These are phyloP conservation scores for Buddleja alternifolia DNA, from an alignment of 257 asterid species.

Conservation along the genomic window DNA sequence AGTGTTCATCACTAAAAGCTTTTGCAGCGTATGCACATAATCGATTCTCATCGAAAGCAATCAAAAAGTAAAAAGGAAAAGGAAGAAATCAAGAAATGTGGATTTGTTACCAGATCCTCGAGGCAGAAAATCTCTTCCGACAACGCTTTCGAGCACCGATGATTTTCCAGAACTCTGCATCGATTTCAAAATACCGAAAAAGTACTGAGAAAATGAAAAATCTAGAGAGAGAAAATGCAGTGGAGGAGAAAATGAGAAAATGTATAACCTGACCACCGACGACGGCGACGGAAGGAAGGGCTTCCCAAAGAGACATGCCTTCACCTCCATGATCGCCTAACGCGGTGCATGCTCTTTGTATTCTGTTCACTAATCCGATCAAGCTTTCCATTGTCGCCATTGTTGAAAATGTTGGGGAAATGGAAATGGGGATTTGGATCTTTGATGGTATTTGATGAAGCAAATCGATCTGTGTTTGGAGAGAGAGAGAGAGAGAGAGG, in stretches of 20 bases:
- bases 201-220: background rate
- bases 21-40: background rate
- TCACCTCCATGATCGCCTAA: conserved; percentile 99
- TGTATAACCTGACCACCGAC: conserved; percentile 93
- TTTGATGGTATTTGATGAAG: background rate
- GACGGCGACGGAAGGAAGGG: conserved; percentile 98
- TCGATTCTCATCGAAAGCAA: conserved; percentile 22
- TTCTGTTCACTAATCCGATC: conserved; percentile 88
- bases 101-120: conserved; percentile 86
- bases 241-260: background rate
- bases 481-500: conserved; percentile 5
- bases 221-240: background rate
- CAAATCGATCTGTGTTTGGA: conserved; percentile 16
- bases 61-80: background rate
- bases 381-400: conserved; percentile 97
- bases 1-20: background rate
- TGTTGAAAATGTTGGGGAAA: conserved; percentile 7
- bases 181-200: conserved; percentile 20
- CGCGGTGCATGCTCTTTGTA: conserved; percentile 95
- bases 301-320: conserved; percentile 98
- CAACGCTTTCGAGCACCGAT: conserved; percentile 95
- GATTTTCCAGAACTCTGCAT: conserved; percentile 95
- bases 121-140: conserved; percentile 95
- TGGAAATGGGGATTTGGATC: conserved; percentile 32
- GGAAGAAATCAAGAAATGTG: background rate